Evolutionary conservation across 2,329 filamentous ascomycete genomes (phyloP).

Genomic region (Fonsecaea multimorphosa): DNA sequence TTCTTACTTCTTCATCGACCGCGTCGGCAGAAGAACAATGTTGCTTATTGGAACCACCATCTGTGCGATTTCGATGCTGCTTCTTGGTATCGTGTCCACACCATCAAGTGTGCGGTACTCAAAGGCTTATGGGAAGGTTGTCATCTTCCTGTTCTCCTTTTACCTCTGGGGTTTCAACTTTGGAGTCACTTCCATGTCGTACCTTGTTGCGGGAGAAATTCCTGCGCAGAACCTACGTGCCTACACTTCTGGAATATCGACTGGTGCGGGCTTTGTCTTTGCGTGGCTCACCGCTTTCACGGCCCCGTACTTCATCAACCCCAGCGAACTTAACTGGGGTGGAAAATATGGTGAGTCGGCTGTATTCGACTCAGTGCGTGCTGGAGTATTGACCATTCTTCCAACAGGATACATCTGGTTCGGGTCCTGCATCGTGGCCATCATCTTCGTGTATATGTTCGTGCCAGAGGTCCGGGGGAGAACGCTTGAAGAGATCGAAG

Average conservation of each 20-base stretch:
- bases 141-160: not conserved
- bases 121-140: not conserved
- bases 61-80: not conserved
- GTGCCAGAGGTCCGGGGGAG: constrained; percentile 61
- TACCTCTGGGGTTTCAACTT: not conserved
- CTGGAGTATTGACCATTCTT: not conserved
- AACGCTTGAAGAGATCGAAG: constrained; percentile 62
- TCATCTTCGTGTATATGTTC: constrained; percentile 41
- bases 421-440: constrained; percentile 8
- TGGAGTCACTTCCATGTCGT: not conserved
- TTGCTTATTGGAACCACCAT: not conserved
- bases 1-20: not conserved
- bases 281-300: constrained; percentile 65
- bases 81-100: not conserved
- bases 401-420: constrained; percentile 64
- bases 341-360: constrained; percentile 55
- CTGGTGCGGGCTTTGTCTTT: constrained; percentile 61
- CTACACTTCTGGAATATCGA: constrained; percentile 63
- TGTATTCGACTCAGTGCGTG: not conserved
- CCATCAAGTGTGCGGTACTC: not conserved
- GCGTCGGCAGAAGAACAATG: not conserved
- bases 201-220: constrained; percentile 53
- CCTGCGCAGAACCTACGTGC: constrained; percentile 62
- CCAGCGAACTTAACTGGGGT: constrained; percentile 60
- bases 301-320: constrained; percentile 66